A percentile compares a stretch with the other conserved stretches of the same genome.
phyloP scores from a whole-genome alignment of 163 green algal genomes.

The Scenedesmus sp. region DNA sequence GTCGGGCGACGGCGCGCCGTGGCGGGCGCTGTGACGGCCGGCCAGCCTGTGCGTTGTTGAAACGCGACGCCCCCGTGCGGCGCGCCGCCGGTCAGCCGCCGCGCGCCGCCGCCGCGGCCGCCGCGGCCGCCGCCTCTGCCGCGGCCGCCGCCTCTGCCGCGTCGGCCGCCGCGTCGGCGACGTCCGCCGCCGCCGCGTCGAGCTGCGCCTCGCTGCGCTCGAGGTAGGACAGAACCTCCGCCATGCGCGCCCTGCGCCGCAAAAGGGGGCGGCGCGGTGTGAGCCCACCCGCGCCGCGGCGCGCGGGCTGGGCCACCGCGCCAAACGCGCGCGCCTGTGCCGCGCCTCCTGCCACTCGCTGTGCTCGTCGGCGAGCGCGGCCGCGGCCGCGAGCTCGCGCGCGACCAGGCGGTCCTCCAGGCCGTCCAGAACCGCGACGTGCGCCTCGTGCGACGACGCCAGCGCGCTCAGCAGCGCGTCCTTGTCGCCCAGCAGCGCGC shows the following conservation, averaged over 20 bases:
- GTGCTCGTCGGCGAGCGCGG: constrained; percentile 36
- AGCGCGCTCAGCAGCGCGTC: constrained; percentile 73
- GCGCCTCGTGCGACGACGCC: constrained; percentile 75
- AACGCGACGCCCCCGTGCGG: too few species aligned
- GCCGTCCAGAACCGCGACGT: constrained; percentile 75
- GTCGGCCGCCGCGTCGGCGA: constrained; percentile 32
- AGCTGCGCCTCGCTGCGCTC: constrained; percentile 66
- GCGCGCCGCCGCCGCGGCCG: too few species aligned
- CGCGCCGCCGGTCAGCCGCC: too few species aligned
- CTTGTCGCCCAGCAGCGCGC: constrained; percentile 70
- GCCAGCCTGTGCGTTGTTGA: too few species aligned
- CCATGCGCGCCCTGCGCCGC: constrained; percentile 58
- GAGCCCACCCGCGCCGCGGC: not conserved
- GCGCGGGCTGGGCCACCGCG: not conserved
- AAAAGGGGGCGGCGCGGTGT: not conserved
- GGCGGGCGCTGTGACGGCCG: too few species aligned
- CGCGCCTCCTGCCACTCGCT: constrained; percentile 39
- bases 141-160: not conserved
- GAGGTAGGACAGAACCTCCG: constrained; percentile 71
- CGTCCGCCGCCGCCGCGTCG: constrained; percentile 41
- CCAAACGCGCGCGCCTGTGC: constrained; percentile 17
- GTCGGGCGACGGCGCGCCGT: too few species aligned
- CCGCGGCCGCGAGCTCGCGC: constrained; percentile 55
- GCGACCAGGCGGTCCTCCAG: constrained; percentile 78
- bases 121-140: too few species aligned